Base-by-base conservation (phyloP, 306 rosid species). In the Castanopsis chinensis region DNA sequence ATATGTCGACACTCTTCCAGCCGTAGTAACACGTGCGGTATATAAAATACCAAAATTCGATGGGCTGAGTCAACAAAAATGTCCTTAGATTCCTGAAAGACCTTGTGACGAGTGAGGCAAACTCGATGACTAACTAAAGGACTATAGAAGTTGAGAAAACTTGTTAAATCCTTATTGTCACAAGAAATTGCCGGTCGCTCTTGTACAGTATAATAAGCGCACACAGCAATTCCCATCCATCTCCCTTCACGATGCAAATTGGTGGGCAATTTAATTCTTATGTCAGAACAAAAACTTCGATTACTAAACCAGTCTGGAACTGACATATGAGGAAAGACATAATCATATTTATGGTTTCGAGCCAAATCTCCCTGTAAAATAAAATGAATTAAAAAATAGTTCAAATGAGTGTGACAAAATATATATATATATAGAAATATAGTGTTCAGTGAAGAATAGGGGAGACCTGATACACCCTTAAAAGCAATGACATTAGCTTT, bases 241-340 rank as follows among this genome's bases (percentile, higher is more conserved):
- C n/a, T 14, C 35, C 0, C 15, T 2, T 61, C 28, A 4, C 0
- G 0, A 1, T 27, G 18, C 69, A 61, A 61, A 27, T 27, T 5
- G 2, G 0, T 0, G 0, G 69, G 41, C 20, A 61, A 0, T 15
- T 0, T 6, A 30, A 61, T 0, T 25, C 37, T 61, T 27, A 61
- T 27, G 10, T 61, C 3, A 0, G 69, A 13, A 10, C 1, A 2
- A 27, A 14, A 14, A 14, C 15, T 61, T 27, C 6, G 37, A 61
- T 4, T 0, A 1, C 1, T 13, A 10, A 61, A 61, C 69, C 37
- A 61, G 3, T 1, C 2, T 17, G 69, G 37, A 0, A 61, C 28
- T 33, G 0, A 0, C 2, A 0, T 61, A 0, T 14, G 9, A 14
- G 33, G 69, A 61, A 61, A 61, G 4, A 27, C 15, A 1, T 61